Evolutionary conservation across 352 stramenopile genomes (phyloP), one percentile per base, ranked within the genome.

Genomic region (Phytophthora pistaciae): DNA sequence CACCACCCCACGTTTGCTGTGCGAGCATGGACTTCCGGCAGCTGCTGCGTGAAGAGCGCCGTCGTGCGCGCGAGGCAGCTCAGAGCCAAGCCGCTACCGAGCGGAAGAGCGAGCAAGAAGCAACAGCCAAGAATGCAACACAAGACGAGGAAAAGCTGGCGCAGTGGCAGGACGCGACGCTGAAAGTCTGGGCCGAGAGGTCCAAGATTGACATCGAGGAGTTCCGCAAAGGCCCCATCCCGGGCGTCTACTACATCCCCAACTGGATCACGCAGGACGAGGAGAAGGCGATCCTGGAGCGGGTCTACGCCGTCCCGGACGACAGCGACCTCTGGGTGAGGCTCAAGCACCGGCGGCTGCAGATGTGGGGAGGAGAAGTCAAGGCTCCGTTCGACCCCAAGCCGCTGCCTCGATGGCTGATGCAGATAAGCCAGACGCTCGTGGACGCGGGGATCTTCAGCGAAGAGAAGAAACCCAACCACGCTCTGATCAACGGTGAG

Each of bases 361-460:
- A 94, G 60, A 89, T 91, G 74, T 90, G 79, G 75, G 84, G 87
- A 58, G 87, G 87, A 50, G 70, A 90, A 57, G 87, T 94, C 33
- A 90, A 82, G 42, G 40, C 56, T 9, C 83, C 80, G 14, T 92
- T 91, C 66, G 48, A 58, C 0, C 69, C 80, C 8, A 66, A 82
- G 50, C 68, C 73, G 9, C 67, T 92, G 49, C 84, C 86, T 27
- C 54, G 55, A 38, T 93, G 86, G 86, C 59, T 93, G 10, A 57
- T 66, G 56, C 79, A 89, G 64, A 85, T 94, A 33, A 77, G 70
- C 10, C 60, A 85, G 36, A 59, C 70, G 23, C 75, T 92, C 9
- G 77, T 92, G 16, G 82, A 87, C 56, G 71, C 72, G 11, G 73
- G 72, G 10, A 60, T 94, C 14, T 94, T 92, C 60, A 53, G n/a